Conservation (phyloP, 139 green algal species). For the Chlorella sp. region DNA sequence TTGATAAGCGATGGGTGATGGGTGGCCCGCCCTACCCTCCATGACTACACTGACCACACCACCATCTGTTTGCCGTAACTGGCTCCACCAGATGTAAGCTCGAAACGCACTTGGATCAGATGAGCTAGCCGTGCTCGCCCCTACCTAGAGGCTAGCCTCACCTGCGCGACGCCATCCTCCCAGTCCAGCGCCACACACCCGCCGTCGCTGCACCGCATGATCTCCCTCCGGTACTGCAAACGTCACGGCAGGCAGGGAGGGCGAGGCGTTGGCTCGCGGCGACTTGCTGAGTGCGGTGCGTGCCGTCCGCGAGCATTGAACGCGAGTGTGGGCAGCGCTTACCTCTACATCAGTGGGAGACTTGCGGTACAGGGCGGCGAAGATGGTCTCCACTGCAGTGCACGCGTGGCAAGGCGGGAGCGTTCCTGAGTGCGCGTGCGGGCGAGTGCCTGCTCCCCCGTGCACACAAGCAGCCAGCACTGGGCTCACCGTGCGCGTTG, state of each 20-base stretch:
- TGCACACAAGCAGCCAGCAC: background rate
- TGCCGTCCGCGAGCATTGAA: background rate
- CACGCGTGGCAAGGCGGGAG: background rate
- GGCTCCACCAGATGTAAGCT: too few species aligned
- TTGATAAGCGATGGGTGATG: background rate
- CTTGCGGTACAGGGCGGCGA: slow-evolving; percentile 60
- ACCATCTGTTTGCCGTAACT: too few species aligned
- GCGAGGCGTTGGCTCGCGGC: background rate
- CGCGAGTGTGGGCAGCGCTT: background rate
- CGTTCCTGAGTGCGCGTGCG: background rate
- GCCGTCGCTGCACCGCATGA: slow-evolving; percentile 69
- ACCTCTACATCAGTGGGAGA: slow-evolving; percentile 18
- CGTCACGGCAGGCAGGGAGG: background rate
- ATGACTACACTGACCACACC: too few species aligned
- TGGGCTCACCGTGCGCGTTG: background rate
- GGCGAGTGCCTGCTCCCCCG: background rate
- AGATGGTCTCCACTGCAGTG: slow-evolving; percentile 82
- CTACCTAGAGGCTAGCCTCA: too few species aligned
- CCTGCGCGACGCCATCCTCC: slow-evolving; percentile 49
- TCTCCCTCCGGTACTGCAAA: slow-evolving; percentile 66
- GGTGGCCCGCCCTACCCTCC: background rate
- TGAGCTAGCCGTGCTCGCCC: too few species aligned
- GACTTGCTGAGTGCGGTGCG: background rate
- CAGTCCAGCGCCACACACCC: slow-evolving; percentile 84
- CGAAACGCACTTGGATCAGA: too few species aligned